Evolutionary conservation across 2,329 filamentous ascomycete species (phyloP), one percentile per base, ranked within the genome.

Genomic region (Alternaria sp.): DNA sequence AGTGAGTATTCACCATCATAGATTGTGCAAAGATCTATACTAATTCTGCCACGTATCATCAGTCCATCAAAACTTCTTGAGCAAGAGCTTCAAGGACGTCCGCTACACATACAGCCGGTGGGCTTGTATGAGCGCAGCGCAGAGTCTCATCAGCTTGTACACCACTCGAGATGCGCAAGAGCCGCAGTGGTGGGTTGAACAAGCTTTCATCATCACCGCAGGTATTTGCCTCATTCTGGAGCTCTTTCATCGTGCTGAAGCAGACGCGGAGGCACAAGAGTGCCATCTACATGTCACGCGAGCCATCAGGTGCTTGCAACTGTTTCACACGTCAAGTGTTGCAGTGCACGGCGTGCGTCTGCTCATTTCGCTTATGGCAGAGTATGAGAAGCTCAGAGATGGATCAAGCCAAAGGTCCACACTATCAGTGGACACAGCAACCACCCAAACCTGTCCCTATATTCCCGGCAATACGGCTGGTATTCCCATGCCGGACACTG

Each of bases 81-180:
- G 79, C 43, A 71, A 76, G 44, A 82, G 81, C 53, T 83, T 83
- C 64, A 80, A 78, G 4, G 80, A 81, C 44, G 74, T 73, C 1
- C 76, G 79, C n/a, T 84, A 81, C 57, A 76, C 76, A 4, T 81
- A 82, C 59, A 83, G 79, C 9, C 75, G 82, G 21, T 79, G 80
- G 70, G 82, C 82, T 0, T 82, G 81, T 55, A 75, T 79, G 47
- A 79, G 75, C 11, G 79, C 81, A 4, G 77, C 82, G 21, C 78
- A 75, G 69, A 81, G 71, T 53, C 83, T 84, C 59, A 67, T 80
- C 53, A 78, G 79, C 18, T 73, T 79, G 23, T 80, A 82, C 63
- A 75, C 70, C 15, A 71, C 74, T 21, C 72, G 75, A 2, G 75
- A 77, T 14, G 74, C 79, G 3, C 71, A 79, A 8, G 81, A 81